Evolutionary conservation across 345 rosid genomes (phyloP), one percentile per base, ranked within the genome.

Genomic region (Murraya paniculata): DNA sequence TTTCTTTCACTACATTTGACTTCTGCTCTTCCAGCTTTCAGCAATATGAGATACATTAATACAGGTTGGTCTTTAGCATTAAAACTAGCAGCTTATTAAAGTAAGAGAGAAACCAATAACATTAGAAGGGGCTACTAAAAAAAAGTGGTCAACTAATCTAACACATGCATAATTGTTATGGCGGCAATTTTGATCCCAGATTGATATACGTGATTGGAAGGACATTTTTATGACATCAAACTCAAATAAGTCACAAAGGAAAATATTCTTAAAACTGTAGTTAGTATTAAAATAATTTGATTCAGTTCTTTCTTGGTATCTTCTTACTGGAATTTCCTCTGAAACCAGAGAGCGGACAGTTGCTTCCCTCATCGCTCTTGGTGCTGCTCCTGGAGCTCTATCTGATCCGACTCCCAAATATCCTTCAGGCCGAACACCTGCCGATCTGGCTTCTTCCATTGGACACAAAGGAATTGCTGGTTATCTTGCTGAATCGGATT

Each of bases 391-490:
- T 67, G 98, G 98, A 82, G 82, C 87, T 71, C 61, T 91, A 68
- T 93, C 94, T 30, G 93, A 95, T 83, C 98, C 98, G 69, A 88
- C 90, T 31, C 94, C 96, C 55, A 77, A 79, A 79, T 85, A 87
- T 77, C 90, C 94, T 65, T 65, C 84, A 16, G 92, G 95, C 77
- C 85, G 88, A 82, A 89, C 98, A 73, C 91, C 99, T 67, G 93
- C 99, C 55, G 74, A 71, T 25, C 83, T 93, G 45, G 99, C 98
- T 70, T 91, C 95, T 64, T 86, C 89, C 60, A 90, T 87, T 72
- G 96, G 96, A 57, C 93, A 93, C 86, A 95, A 92, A 89, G 99
- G 98, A 80, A 95, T 92, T 62, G 90, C 98, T 55, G 99, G 93
- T 73, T 95, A 87, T 84, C 99, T 95, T 77, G 96, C 99, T 35